Percentiles rank a stretch among this genome's conserved stretches.
These are phyloP conservation scores for Mycothermus thermophilus DNA, from an alignment of 495 filamentous ascomycete species.

Conservation along the genomic window DNA sequence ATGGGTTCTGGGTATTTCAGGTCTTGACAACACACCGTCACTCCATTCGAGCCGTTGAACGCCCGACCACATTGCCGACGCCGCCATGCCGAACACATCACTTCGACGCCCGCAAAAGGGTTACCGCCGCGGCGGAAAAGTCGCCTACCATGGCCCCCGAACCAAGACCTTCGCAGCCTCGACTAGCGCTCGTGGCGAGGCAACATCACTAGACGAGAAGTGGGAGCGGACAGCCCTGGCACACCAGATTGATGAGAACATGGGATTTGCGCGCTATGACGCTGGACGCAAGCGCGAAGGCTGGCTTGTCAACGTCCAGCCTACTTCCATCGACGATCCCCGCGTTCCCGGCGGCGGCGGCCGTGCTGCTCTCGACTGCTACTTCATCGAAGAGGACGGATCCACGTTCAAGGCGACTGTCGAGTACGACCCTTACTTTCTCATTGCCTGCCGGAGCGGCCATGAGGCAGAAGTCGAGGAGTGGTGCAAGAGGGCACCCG, in stretches of 20 bases:
- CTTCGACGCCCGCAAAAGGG: conserved; percentile 36
- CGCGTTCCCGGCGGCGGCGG: conserved; percentile 61
- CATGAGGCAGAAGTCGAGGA: conserved; percentile 90
- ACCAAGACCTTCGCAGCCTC: conserved; percentile 65
- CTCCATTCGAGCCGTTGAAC: too few relatives aligned
- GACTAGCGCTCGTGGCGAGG: conserved; percentile 60
- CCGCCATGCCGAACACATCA: conserved; percentile 35
- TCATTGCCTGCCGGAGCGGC: conserved; percentile 78
- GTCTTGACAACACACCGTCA: too few relatives aligned
- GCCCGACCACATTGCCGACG: too few relatives aligned
- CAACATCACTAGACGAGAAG: conserved; percentile 72
- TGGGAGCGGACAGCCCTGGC: conserved; percentile 71
- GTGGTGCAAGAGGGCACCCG: conserved; percentile 70
- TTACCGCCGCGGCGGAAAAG: conserved; percentile 38
- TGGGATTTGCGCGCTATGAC: conserved; percentile 90
- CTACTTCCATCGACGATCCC: conserved; percentile 73
- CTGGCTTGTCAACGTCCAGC: conserved; percentile 92
- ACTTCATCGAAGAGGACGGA: conserved; percentile 90
- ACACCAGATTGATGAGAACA: conserved; percentile 80
- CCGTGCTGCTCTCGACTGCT: conserved; percentile 85
- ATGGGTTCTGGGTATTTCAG: too few relatives aligned
- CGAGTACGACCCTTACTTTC: conserved; percentile 92
- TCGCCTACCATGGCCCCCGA: conserved; percentile 39
- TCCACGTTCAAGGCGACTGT: conserved; percentile 91
- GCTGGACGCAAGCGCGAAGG: conserved; percentile 72